phyloP scores from a whole-genome alignment of 1,284 basidiomycete genomes.

The Boletus hoseneyae region DNA sequence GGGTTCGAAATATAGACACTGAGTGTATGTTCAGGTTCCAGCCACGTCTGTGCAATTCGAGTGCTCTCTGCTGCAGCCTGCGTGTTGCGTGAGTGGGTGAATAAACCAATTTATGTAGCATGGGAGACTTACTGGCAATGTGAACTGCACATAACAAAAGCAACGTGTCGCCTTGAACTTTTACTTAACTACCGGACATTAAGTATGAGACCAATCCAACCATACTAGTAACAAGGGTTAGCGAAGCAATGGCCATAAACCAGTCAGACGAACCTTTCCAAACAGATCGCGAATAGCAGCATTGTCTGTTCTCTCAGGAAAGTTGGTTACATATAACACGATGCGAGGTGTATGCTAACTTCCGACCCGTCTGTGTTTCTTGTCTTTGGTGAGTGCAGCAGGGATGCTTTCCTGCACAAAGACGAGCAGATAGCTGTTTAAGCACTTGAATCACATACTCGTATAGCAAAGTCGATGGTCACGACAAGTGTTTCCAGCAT shows the following conservation, averaged over 20 bases:
- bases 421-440: not conserved
- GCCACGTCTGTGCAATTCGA: slow-evolving; percentile 72
- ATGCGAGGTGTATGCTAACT: slow-evolving; percentile 83
- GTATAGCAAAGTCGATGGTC: slow-evolving; percentile 75
- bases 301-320: slow-evolving; percentile 86
- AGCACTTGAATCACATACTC: slow-evolving; percentile 44
- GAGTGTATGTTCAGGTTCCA: slow-evolving; percentile 64
- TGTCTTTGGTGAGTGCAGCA: slow-evolving; percentile 88
- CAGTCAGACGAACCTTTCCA: slow-evolving; percentile 50
- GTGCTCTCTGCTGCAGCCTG: slow-evolving; percentile 75
- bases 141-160: slow-evolving; percentile 95
- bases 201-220: slow-evolving; percentile 54
- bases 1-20: slow-evolving; percentile 92
- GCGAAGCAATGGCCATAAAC: slow-evolving; percentile 1
- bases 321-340: slow-evolving; percentile 97
- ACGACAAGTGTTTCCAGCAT: slow-evolving; percentile 61
- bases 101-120: not conserved
- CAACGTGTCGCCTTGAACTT: slow-evolving; percentile 88
- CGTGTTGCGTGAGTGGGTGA: not conserved
- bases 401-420: slow-evolving; percentile 68
- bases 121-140: slow-evolving; percentile 62
- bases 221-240: slow-evolving; percentile 47
- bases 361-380: slow-evolving; percentile 74
- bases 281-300: slow-evolving; percentile 74
- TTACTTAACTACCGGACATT: slow-evolving; percentile 98